These are phyloP conservation scores for Peribolospora baueri DNA, from an alignment of 768 basidiomycete genomes.

Conservation along the genomic window DNA sequence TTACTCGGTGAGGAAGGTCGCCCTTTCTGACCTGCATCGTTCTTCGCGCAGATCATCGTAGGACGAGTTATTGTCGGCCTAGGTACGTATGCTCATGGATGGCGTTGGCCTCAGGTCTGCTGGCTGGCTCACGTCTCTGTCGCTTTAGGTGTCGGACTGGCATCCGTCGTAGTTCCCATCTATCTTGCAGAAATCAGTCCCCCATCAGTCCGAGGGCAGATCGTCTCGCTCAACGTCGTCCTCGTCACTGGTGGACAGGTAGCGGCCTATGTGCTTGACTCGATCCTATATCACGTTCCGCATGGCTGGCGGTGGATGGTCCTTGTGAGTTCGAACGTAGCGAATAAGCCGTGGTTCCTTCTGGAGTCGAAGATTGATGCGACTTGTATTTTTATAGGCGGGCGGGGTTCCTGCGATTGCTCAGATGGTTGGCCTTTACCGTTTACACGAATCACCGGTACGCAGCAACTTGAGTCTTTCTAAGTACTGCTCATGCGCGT, in stretches of 20 bases:
- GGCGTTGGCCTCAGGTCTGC: too few relatives aligned
- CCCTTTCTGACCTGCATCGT: slow-evolving; percentile 1
- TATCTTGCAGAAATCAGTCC: slow-evolving; percentile 10
- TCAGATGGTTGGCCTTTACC: slow-evolving; percentile 6
- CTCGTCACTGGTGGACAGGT: slow-evolving; percentile 6
- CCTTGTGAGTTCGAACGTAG: neutral
- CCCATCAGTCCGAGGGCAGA: neutral
- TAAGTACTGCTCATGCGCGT: too few relatives aligned
- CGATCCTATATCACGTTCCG: neutral
- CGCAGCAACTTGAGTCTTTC: too few relatives aligned
- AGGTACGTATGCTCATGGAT: too few relatives aligned
- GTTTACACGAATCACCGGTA: slow-evolving; percentile 7
- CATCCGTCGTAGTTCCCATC: slow-evolving; percentile 4
- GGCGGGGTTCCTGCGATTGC: slow-evolving; percentile 4
- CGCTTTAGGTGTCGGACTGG: slow-evolving; percentile 3
- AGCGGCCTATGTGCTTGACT: slow-evolving; percentile 7
- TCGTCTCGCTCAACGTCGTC: slow-evolving; percentile 7
- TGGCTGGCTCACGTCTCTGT: too few relatives aligned
- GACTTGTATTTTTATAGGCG: too few relatives aligned
- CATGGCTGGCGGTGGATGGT: slow-evolving; percentile 9
- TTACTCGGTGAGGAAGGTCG: too few relatives aligned
- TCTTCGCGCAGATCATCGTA: neutral
- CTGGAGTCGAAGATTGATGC: too few relatives aligned
- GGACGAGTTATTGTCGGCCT: slow-evolving; percentile 6
- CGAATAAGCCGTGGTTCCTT: too few relatives aligned